Evolutionary conservation across 129 eudicot genomes (phyloP), one percentile per base, ranked within the genome.

Genomic region (Chrysanthemum lavandulifolium): DNA sequence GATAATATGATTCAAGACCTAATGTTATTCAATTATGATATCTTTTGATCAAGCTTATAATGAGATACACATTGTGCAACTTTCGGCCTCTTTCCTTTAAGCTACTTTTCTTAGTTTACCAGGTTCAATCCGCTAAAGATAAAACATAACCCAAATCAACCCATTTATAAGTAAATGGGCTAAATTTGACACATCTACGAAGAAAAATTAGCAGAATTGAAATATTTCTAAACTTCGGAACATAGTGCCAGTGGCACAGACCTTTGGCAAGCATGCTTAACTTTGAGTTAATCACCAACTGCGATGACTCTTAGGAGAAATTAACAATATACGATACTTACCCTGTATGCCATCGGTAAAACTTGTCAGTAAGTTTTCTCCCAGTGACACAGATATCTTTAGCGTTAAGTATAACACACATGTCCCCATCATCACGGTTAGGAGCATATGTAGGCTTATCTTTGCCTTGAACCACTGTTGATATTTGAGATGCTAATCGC

Each of bases 281-380:
- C 0, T 1, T 61, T 23, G 40, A n/a, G 13, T 18, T 58, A 60
- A 47, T 48, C 57, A 47, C 57, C 0, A 53, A 16, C 72, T 15
- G 10, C 18, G n/a, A 54, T 55, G 14, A 63, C 14, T 13, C 16
- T 6, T 13, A 5, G 3, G 14, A 56, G 27, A 61, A 53, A 25
- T 40, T 40, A 40, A 40, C 0, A 40, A 40, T 0, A 40, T 1
- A 6, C 27, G 68, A 62, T 52, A 82, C 83, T 80, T 83, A 76
- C 98, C 97, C 98, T 6, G 98, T 92, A 65, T 92, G 98, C 98
- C 98, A 92, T 11, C 78, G 82, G 73, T 92, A 92, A 55, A 65
- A 72, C 79, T 92, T 92, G 73, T 92, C 81, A 54, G 95, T 92
- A 73, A 92, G 92, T 82, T 92, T 92, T 68, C 96, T 89, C 56